Evolutionary conservation across 2,329 filamentous ascomycete genomes (phyloP).

Genomic region (Parastagonospora nodorum): DNA sequence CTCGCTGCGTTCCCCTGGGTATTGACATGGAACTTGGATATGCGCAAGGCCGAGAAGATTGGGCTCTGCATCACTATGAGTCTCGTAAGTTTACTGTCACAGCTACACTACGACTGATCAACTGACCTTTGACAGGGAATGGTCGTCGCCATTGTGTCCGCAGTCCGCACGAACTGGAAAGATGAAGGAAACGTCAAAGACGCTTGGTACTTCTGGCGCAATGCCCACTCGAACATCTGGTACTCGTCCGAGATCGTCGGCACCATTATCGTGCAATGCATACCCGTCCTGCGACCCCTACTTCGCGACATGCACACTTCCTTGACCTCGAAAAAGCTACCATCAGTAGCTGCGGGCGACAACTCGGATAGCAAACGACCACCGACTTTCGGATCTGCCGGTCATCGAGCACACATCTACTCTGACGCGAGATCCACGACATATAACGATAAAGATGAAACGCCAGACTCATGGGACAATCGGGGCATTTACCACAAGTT

Average conservation of each 20-base stretch:
- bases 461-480: conserved; percentile 27
- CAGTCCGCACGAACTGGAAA: conserved; percentile 57
- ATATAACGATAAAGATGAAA: conserved; percentile 17
- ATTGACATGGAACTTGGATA: conserved; percentile 55
- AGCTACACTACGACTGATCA: neutral
- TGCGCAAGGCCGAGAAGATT: conserved; percentile 56
- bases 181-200: conserved; percentile 55
- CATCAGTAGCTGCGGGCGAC: conserved; percentile 17
- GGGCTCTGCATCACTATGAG: conserved; percentile 59
- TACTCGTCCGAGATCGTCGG: conserved; percentile 59
- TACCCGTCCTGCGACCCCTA: conserved; percentile 58
- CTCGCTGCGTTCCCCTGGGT: conserved; percentile 58
- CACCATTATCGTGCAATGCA: conserved; percentile 61
- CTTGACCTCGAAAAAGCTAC: conserved; percentile 42
- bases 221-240: conserved; percentile 55
- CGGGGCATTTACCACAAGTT: conserved; percentile 32
- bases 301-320: conserved; percentile 50
- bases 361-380: conserved; percentile 19
- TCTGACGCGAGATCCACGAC: conserved; percentile 22
- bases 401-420: conserved; percentile 28
- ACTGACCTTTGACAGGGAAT: conserved; percentile 43
- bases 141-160: conserved; percentile 56
- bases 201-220: conserved; percentile 55
- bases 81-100: conserved; percentile 30
- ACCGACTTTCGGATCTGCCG: conserved; percentile 1